Conservation (phyloP, 306 rosid species). For the Gillenia trifoliata region DNA sequence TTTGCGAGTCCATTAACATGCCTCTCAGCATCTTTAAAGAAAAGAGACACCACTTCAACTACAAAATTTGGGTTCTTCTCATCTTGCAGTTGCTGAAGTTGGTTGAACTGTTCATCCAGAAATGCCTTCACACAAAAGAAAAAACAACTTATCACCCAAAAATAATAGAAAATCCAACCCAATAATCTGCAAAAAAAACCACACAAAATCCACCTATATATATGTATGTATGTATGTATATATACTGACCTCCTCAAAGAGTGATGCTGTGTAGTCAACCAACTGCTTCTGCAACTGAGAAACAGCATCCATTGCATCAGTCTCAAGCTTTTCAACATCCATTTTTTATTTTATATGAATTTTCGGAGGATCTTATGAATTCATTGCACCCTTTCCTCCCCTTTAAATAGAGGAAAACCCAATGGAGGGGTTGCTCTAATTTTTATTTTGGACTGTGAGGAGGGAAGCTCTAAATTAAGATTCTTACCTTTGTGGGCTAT, state of each 20-base stretch:
- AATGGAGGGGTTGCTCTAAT: background rate
- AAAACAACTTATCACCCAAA: constrained; percentile 9
- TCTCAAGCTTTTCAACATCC: background rate
- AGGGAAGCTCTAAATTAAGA: constrained; percentile 8
- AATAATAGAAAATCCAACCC: background rate
- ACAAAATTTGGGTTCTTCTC: constrained; percentile 82
- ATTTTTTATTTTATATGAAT: background rate
- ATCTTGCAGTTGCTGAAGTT: constrained; percentile 71
- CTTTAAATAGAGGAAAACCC: background rate
- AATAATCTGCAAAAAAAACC: background rate
- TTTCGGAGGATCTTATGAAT: constrained; percentile 11
- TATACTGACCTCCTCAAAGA: constrained; percentile 59
- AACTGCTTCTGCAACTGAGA: constrained; percentile 51
- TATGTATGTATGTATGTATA: background rate
- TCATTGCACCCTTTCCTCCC: constrained; percentile 11
- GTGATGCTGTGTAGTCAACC: constrained; percentile 48
- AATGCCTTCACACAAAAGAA: constrained; percentile 40
- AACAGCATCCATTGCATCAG: constrained; percentile 42
- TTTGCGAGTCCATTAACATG: constrained; percentile 55
- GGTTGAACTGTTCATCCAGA: constrained; percentile 67
- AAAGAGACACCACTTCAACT: constrained; percentile 72
- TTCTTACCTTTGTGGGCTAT: constrained; percentile 8
- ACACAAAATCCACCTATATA: background rate
- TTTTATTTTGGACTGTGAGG: background rate
- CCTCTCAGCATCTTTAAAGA: constrained; percentile 67